Evolutionary conservation across 306 rosid species (phyloP).

Genomic region (Begonia masoniana): DNA sequence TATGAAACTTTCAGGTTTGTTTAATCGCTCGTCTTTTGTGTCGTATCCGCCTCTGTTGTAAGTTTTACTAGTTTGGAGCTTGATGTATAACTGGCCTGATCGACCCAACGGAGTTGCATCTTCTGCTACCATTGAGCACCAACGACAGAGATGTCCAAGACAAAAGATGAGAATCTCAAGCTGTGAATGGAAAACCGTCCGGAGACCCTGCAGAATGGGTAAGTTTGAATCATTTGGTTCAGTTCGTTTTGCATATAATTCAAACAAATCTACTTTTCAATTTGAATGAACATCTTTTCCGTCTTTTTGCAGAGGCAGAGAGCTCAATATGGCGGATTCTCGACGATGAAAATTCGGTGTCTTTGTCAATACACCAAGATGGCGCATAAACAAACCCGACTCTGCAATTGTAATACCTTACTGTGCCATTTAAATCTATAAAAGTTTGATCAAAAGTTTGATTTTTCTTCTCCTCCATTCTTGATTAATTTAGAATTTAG

Average conservation of each 20-base stretch:
- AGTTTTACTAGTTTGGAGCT: background rate
- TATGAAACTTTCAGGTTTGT: conserved; percentile 31
- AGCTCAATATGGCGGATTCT: conserved; percentile 14
- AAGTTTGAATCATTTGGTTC: background rate
- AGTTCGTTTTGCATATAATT: background rate
- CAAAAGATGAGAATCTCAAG: conserved; percentile 22
- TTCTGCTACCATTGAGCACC: conserved; percentile 22
- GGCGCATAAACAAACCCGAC: background rate
- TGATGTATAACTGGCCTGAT: conserved; percentile 30
- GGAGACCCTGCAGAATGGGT: conserved; percentile 17
- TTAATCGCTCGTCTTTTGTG: background rate
- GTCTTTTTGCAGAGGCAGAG: conserved; percentile 9
- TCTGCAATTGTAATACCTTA: too few relatives aligned
- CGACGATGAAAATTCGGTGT: conserved; percentile 8
- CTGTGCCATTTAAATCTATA: too few relatives aligned
- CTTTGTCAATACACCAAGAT: conserved; percentile 6
- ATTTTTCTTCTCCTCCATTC: too few relatives aligned
- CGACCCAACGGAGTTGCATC: conserved; percentile 21
- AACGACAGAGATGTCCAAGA: conserved; percentile 26
- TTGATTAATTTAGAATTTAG: too few relatives aligned
- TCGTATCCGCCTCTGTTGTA: background rate
- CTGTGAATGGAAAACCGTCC: conserved; percentile 20
- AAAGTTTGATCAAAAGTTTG: too few relatives aligned
- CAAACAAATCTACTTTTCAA: background rate
- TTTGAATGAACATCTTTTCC: background rate